A percentile compares a stretch with the other conserved stretches of the same genome.
These are phyloP conservation scores for Camellia lanceoleosa DNA, from an alignment of 148 eudicot genomes.

Conservation along the genomic window DNA sequence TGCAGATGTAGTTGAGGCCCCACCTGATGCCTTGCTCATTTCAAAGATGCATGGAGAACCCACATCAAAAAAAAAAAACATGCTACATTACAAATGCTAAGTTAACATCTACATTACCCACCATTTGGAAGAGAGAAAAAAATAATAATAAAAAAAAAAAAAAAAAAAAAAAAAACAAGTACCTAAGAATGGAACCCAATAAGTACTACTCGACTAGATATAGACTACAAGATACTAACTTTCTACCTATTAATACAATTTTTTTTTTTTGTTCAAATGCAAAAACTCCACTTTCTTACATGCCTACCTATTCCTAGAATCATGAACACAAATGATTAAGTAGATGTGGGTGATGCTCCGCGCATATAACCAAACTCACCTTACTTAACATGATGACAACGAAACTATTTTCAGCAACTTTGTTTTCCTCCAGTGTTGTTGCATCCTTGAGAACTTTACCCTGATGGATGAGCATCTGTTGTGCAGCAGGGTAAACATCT, in stretches of 20 bases:
- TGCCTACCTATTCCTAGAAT: background rate
- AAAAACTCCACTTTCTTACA: background rate
- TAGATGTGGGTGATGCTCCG: background rate
- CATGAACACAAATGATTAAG: background rate
- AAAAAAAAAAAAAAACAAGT: too few relatives aligned
- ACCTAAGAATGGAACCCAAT: background rate
- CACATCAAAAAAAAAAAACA: background rate
- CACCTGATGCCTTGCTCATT: slow-evolving; percentile 61
- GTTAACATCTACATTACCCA: too few relatives aligned
- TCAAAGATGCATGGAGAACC: background rate
- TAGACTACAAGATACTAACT: background rate
- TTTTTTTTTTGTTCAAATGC: background rate
- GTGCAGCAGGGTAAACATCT: slow-evolving; percentile 49
- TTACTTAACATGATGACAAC: slow-evolving; percentile 52
- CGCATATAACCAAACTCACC: background rate
- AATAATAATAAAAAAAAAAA: too few relatives aligned
- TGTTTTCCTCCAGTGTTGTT: slow-evolving; percentile 60
- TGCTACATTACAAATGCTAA: background rate
- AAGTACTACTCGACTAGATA: background rate
- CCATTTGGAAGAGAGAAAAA: too few relatives aligned
- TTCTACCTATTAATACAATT: background rate
- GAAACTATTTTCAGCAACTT: slow-evolving; percentile 61
- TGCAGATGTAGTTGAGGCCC: slow-evolving; percentile 43
- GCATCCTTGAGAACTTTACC: slow-evolving; percentile 68
- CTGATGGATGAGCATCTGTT: slow-evolving; percentile 61